Conservation (phyloP, 345 rosid genomes). For the Populus nigra region DNA sequence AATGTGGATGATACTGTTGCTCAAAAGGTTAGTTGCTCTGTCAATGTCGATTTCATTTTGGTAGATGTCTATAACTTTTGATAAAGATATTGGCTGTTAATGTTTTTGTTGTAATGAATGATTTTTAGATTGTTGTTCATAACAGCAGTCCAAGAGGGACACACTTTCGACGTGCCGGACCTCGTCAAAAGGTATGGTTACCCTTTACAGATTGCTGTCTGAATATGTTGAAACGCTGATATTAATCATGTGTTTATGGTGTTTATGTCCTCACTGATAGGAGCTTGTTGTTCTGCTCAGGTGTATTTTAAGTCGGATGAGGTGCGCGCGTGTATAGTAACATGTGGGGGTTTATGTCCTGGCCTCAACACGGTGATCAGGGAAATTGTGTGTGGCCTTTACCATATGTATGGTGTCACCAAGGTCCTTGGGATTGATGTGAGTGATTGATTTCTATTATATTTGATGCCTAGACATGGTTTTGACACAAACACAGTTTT, state of each 20-base stretch:
- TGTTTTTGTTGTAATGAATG: neutral
- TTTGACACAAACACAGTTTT: neutral
- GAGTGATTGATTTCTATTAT: conserved; percentile 14
- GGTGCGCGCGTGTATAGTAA: conserved; percentile 43
- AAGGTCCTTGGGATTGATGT: conserved; percentile 44
- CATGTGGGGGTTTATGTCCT: conserved; percentile 49
- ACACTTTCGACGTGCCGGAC: conserved; percentile 51
- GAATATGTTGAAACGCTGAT: neutral
- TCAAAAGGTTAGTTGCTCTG: conserved; percentile 30
- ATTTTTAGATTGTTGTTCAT: conserved; percentile 37
- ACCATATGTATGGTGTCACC: conserved; percentile 41
- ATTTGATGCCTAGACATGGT: neutral
- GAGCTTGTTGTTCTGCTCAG: conserved; percentile 18
- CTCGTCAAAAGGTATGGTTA: conserved; percentile 36
- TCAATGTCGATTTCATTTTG: neutral
- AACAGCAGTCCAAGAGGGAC: conserved; percentile 32
- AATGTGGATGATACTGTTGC: conserved; percentile 35
- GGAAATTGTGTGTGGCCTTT: conserved; percentile 44
- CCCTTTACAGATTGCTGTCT: neutral
- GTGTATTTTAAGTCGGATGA: conserved; percentile 41
- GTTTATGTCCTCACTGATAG: neutral
- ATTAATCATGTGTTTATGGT: neutral
- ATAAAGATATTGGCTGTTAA: neutral
- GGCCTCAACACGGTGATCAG: conserved; percentile 48
- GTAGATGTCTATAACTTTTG: neutral